Evolutionary conservation across 2,329 filamentous ascomycete genomes (phyloP), one percentile per base, ranked within the genome.

Genomic region (Neofusicoccum umdonicola): DNA sequence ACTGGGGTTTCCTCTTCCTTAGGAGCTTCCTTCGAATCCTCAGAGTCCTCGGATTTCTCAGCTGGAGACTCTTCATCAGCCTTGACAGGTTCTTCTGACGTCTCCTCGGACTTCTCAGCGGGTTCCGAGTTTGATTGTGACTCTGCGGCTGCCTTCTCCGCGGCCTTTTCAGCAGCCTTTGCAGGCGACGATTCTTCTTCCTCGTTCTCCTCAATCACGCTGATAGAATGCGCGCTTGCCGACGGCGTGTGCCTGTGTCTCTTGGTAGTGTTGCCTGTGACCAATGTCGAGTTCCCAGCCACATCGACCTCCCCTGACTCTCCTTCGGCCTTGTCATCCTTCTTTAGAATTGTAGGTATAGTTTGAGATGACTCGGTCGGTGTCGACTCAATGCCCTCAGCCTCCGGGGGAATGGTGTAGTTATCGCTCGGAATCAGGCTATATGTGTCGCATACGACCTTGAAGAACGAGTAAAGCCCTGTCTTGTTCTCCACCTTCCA

Each of bases 391-490:
- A 92, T 80, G 0, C 93, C 94, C 77, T 98, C 94, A 3, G 95
- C 94, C 77, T 98, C 94, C 2, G 91, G 87, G 0, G 95, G 94
- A 50, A 99, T 88, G 66, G 96, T 98, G 80, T 98, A 97, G 75
- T 96, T 97, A 79, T 98, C 95, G 58, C 92, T 88, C 1, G 93
- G 93, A 35, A 99, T 88, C 66, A 98, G 83, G 69, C 90, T 89
- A 77, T 97, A 97, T 70, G 90, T 85, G 76, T 99, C 95, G 77
- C 94, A 98, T 22, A 98, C 93, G 0, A 90, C 95, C 83, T 97
- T 98, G 84, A 98, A 99, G 73, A 99, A 90, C 65, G 96, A 87
- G 76, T 99, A 99, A 11, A 99, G 81, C 0, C 95, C 95, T n/a
- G 92, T 92, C 75, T 93, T 88, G 9, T 87, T 87, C 79, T 99